phyloP scores from a whole-genome alignment of 2,329 filamentous ascomycete genomes.

The Fusarium anguioides region DNA sequence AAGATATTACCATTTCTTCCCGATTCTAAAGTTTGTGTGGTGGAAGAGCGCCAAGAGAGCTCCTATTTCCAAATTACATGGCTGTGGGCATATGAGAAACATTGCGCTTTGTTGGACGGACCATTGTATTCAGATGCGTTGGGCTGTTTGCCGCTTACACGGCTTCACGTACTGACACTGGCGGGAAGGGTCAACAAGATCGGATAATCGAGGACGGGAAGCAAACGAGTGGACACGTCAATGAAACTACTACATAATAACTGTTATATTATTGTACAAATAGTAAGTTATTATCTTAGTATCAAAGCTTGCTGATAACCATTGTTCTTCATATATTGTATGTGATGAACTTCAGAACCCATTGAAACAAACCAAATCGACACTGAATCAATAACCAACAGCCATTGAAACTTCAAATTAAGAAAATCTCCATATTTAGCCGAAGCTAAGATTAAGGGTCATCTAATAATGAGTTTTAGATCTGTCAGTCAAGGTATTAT shows the following conservation, averaged over 20 bases:
- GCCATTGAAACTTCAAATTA: no score
- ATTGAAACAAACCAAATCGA: neutral
- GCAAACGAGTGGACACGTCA: neutral
- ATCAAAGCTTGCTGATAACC: neutral
- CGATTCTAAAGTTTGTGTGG: neutral
- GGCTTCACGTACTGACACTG: slow-evolving; percentile 11
- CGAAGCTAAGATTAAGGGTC: neutral
- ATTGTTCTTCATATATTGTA: neutral
- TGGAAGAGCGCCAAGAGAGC: neutral
- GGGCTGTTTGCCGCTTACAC: slow-evolving; percentile 12
- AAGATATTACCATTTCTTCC: neutral
- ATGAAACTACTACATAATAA: neutral
- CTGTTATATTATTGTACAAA: neutral
- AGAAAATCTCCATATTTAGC: no score
- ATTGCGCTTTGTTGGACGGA: neutral
- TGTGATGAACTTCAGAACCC: neutral
- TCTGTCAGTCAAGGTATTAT: neutral
- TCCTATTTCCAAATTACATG: neutral
- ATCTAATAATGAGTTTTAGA: neutral
- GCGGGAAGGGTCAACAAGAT: slow-evolving; percentile 11
- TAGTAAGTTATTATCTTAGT: neutral
- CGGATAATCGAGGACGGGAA: neutral
- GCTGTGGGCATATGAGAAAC: neutral
- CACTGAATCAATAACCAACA: no score
- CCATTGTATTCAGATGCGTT: neutral